Evolutionary conservation across 2,329 filamentous ascomycete species (phyloP).

Genomic region (Trichoderma pleuroti): DNA sequence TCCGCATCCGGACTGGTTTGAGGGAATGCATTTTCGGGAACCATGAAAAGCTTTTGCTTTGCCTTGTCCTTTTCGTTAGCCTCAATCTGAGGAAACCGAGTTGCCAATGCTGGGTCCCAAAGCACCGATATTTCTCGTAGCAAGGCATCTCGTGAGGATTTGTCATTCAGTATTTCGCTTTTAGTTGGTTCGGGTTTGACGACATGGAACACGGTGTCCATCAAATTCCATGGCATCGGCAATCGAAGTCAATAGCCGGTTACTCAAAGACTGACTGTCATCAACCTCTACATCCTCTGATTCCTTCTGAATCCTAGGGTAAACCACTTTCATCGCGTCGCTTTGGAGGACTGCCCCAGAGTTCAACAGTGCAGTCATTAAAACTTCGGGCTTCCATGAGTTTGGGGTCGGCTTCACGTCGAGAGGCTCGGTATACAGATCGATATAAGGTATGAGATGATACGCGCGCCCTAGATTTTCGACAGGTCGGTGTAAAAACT

Average conservation of each 20-base stretch:
- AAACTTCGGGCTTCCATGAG: not conserved
- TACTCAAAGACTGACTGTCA: not conserved
- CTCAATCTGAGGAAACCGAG: not conserved
- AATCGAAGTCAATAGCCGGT: not conserved
- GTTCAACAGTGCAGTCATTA: constrained; percentile 10
- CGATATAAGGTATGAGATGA: constrained; percentile 5
- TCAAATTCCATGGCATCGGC: constrained; percentile 12
- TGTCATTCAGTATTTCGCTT: not conserved
- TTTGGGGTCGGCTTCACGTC: not conserved
- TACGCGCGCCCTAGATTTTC: not conserved
- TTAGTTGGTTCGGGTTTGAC: not conserved
- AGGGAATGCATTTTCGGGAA: not conserved
- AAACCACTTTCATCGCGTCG: not conserved
- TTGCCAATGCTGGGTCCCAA: not conserved
- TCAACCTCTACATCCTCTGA: not conserved
- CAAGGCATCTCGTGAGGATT: not conserved
- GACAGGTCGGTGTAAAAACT: not conserved
- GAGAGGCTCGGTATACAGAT: not conserved
- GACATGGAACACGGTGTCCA: constrained; percentile 3
- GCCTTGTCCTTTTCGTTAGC: not conserved
- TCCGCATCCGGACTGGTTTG: not conserved
- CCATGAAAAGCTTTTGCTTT: not conserved
- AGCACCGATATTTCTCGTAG: not conserved
- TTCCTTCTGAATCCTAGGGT: not conserved
- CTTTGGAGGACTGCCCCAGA: not conserved